phyloP scores from a whole-genome alignment of 108 stramenopile genomes.

The Nannochloropsis gaditana region DNA sequence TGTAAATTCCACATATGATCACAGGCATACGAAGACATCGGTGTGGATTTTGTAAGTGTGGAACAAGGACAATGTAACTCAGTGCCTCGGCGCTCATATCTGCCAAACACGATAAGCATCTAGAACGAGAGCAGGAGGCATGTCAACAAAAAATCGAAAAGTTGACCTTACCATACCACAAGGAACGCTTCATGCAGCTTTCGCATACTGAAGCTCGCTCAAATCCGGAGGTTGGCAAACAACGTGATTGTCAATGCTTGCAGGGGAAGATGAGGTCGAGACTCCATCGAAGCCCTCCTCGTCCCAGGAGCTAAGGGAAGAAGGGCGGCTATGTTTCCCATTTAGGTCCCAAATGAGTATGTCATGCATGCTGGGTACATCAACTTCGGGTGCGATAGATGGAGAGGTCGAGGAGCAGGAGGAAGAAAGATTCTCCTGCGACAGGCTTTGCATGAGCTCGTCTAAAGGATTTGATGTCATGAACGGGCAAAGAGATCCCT shows the following conservation, averaged over 20 bases:
- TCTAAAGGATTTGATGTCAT: background rate
- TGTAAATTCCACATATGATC: too few species aligned
- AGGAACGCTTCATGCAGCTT: background rate
- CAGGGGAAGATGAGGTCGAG: background rate
- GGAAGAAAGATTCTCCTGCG: background rate
- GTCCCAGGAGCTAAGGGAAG: background rate
- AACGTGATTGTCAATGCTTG: background rate
- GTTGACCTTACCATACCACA: too few species aligned
- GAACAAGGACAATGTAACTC: too few species aligned
- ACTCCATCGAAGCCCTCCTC: background rate
- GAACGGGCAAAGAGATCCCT: background rate
- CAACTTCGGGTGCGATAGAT: background rate
- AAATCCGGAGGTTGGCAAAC: background rate
- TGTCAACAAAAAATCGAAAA: too few species aligned
- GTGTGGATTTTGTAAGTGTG: too few species aligned
- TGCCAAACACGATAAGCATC: too few species aligned
- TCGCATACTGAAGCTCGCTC: background rate
- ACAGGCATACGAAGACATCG: too few species aligned
- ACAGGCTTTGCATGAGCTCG: slow-evolving; percentile 5
- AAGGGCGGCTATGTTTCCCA: background rate
- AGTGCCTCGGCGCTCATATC: too few species aligned
- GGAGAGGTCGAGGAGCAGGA: background rate
- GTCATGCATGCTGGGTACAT: slow-evolving; percentile 19
- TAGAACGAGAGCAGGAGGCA: too few species aligned
- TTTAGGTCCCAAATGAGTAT: background rate